These are phyloP conservation scores for Yueomyces sp. DNA, from an alignment of 805 yeast species.

Conservation along the genomic window DNA sequence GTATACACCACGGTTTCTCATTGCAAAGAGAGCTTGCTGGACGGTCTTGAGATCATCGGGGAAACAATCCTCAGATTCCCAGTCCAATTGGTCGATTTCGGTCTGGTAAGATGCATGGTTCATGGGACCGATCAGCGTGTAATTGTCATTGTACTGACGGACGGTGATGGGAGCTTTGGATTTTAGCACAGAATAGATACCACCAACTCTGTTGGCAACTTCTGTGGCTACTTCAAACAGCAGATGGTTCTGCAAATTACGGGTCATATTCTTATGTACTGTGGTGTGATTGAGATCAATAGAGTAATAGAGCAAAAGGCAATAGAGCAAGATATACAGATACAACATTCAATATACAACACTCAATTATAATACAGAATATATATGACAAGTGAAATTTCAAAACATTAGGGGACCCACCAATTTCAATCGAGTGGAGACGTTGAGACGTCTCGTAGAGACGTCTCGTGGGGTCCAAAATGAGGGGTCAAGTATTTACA, in stretches of 20 bases:
- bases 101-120: conserved; percentile 60
- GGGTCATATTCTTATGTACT: conserved; percentile 33
- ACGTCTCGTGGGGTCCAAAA: too few relatives aligned
- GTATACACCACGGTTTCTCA: conserved; percentile 69
- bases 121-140: conserved; percentile 77
- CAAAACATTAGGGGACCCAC: too few relatives aligned
- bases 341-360: too few relatives aligned
- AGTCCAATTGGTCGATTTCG: conserved; percentile 67
- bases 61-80: conserved; percentile 32
- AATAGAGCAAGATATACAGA: too few relatives aligned
- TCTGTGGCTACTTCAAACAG: conserved; percentile 93
- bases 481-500: too few relatives aligned
- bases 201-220: conserved; percentile 96
- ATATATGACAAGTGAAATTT: too few relatives aligned
- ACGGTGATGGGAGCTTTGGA: conserved; percentile 95
- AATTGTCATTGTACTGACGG: conserved; percentile 80
- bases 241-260: conserved; percentile 80
- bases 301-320: neutral
- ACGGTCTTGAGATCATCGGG: conserved; percentile 17
- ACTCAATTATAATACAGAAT: too few relatives aligned
- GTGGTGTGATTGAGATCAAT: neutral
- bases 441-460: too few relatives aligned
- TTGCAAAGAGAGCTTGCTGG: conserved; percentile 47
- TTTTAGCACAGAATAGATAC: conserved; percentile 90
- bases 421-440: too few relatives aligned